phyloP scores from a whole-genome alignment of 148 eudicot genomes.

The Dysphania ambrosioides region DNA sequence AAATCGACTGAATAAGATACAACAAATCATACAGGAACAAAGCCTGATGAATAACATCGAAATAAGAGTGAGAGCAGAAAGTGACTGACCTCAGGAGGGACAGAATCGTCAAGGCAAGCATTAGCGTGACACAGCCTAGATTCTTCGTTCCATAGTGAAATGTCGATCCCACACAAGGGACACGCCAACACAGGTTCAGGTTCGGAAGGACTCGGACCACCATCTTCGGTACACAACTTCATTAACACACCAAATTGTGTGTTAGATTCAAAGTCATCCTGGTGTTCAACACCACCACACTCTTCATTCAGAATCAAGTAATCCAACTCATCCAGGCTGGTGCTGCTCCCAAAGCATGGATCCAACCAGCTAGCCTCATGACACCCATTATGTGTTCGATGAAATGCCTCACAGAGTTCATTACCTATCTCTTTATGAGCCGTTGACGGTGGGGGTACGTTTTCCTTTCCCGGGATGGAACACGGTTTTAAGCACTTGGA shows the following conservation, averaged over 20 bases:
- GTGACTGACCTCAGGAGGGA: conserved; percentile 34
- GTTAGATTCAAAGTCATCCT: conserved; percentile 32
- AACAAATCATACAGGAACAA: neutral
- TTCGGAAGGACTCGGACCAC: conserved; percentile 15
- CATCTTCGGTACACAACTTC: conserved; percentile 50
- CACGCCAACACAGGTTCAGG: conserved; percentile 38
- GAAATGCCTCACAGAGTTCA: conserved; percentile 7
- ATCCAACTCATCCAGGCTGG: too few species aligned
- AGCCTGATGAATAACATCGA: neutral
- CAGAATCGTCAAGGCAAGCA: conserved; percentile 67
- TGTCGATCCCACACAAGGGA: conserved; percentile 71
- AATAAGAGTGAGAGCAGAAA: neutral
- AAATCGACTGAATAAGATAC: conserved; percentile 1
- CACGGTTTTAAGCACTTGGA: conserved; percentile 12
- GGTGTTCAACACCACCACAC: conserved; percentile 18
- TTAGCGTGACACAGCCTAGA: conserved; percentile 62
- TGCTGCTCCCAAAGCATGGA: too few species aligned
- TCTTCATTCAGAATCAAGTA: too few species aligned
- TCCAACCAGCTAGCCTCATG: neutral
- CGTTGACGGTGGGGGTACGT: neutral
- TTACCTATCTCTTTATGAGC: neutral
- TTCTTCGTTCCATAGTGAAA: conserved; percentile 51
- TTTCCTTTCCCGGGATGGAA: conserved; percentile 26
- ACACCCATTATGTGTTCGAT: conserved; percentile 14
- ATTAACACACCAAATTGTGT: conserved; percentile 59